A percentile compares a stretch with the other conserved stretches of the same genome.
These are phyloP conservation scores for Sugiyamaella japonica DNA, from an alignment of 1,139 yeast species.

Conservation along the genomic window DNA sequence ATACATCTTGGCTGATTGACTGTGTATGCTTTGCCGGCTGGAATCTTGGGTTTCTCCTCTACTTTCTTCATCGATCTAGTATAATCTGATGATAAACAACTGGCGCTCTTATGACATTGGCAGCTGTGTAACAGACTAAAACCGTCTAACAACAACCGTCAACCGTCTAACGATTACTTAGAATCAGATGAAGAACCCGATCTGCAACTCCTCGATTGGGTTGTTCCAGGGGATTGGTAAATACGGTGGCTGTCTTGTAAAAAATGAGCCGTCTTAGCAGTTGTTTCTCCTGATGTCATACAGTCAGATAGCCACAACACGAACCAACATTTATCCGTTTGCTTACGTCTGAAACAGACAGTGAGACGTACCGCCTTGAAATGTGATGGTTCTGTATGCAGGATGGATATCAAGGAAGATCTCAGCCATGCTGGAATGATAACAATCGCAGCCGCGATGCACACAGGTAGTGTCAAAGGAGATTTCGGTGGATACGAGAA, in stretches of 20 bases:
- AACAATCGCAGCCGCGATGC: no score
- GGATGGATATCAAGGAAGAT: not conserved
- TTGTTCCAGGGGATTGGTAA: not conserved
- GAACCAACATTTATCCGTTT: not conserved
- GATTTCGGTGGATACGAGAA: no score
- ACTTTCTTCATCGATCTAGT: not conserved
- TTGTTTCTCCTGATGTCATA: not conserved
- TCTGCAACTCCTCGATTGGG: not conserved
- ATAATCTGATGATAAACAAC: no score
- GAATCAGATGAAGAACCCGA: no score
- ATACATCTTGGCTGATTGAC: constrained; percentile 22
- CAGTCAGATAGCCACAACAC: not conserved
- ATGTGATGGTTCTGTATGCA: not conserved
- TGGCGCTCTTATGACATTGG: no score
- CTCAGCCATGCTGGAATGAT: not conserved
- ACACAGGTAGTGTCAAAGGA: no score
- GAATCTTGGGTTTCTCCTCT: not conserved
- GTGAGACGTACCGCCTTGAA: not conserved
- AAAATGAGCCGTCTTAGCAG: not conserved
- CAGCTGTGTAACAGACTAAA: no score
- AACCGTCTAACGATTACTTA: no score
- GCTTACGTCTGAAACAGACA: not conserved
- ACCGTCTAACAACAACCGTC: no score
- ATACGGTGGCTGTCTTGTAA: not conserved
- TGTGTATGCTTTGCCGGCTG: not conserved